These are phyloP conservation scores for Serpula lacrymans DNA, from an alignment of 768 basidiomycete species.

Conservation along the genomic window DNA sequence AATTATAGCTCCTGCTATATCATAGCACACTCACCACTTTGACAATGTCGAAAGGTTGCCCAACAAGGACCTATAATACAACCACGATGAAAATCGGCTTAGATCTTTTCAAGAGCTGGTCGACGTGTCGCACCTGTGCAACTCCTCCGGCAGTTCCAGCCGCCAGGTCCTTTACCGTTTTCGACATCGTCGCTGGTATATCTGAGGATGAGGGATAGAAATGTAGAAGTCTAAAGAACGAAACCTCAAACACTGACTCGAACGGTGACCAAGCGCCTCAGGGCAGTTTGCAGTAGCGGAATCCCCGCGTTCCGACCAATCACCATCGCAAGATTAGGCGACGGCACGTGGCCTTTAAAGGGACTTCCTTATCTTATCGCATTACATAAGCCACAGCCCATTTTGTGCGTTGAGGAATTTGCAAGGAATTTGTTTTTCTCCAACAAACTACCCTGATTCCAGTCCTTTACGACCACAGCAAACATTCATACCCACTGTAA, in stretches of 20 bases:
- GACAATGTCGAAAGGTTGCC: slow-evolving; percentile 95
- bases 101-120: background rate
- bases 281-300: slow-evolving; percentile 7
- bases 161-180: slow-evolving; percentile 81
- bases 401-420: no score
- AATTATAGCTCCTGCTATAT: slow-evolving; percentile 6
- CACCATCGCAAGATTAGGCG: no score
- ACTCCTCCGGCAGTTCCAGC: slow-evolving; percentile 92
- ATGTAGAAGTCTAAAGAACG: background rate
- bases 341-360: no score
- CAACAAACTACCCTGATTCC: no score
- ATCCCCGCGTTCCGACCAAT: no score
- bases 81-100: slow-evolving; percentile 6
- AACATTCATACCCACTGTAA: no score
- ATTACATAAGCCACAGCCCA: no score
- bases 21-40: slow-evolving; percentile 70
- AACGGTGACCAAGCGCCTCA: no score
- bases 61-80: slow-evolving; percentile 68
- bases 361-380: no score
- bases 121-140: slow-evolving; percentile 56
- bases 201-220: background rate
- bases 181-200: slow-evolving; percentile 30
- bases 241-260: slow-evolving; percentile 4
- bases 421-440: no score
- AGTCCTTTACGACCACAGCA: no score